phyloP scores from a whole-genome alignment of 208 protist genomes.

The Lotmaria passim region DNA sequence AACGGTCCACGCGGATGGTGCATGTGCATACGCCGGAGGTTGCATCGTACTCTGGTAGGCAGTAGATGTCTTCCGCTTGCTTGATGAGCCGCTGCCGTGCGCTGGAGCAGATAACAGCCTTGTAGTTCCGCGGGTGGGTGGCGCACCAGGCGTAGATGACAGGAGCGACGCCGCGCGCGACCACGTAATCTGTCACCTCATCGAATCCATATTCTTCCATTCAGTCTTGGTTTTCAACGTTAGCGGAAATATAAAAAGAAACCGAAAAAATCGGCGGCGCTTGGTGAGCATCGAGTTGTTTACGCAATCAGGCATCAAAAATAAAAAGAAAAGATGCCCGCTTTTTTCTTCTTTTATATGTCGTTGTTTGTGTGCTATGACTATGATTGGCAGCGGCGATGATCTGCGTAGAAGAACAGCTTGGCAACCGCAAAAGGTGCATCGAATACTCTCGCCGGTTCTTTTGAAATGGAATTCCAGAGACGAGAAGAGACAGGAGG shows the following conservation, averaged over 20 bases:
- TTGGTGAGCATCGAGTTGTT: no score
- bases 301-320: no score
- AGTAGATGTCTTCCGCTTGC: not conserved
- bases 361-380: no score
- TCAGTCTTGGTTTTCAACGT: not conserved
- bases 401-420: no score
- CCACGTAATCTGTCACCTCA: constrained; percentile 16
- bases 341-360: no score
- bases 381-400: no score
- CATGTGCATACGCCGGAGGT: constrained; percentile 1
- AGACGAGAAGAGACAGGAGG: no score
- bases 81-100: not conserved
- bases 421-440: no score
- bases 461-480: no score
- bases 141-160: constrained; percentile 11
- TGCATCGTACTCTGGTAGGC: constrained; percentile 10
- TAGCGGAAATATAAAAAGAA: not conserved
- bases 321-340: no score
- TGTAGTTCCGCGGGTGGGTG: constrained; percentile 15
- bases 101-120: constrained; percentile 9
- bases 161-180: not conserved
- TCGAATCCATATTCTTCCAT: constrained; percentile 17
- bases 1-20: constrained; percentile 14
- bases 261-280: not conserved
- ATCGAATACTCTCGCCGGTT: no score